Evolutionary conservation across 2,329 filamentous ascomycete genomes (phyloP), one percentile per base, ranked within the genome.

Genomic region (Pseudonectria foliicola): DNA sequence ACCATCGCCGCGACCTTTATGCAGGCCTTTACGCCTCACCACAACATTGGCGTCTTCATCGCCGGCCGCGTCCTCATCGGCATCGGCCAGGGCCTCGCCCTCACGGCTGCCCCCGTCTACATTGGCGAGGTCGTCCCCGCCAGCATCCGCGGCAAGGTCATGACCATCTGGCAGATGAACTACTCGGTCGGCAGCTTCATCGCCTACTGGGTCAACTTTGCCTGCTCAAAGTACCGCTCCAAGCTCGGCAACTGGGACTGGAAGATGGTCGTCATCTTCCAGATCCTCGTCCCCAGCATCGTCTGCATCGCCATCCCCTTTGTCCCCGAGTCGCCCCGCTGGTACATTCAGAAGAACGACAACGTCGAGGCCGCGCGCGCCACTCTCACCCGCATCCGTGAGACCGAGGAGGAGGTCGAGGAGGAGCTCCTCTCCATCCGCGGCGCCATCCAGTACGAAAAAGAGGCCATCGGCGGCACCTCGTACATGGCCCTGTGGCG

Each of bases 201-300:
- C 31, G 54, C 55, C 10, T 60, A 57, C 49, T 60, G 57, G 78
- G 75, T 83, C 52, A 78, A 77, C 54, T 84, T 72, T 46, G 79
- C 71, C 12, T 76, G 75, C 53, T 68, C 68, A 25, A 66, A 75
- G 50, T 62, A 82, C 56, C 62, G 64, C 28, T 47, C 61, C 27
- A 62, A 47, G 27, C 69, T 84, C 5, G 80, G 80, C 26, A 66
- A 85, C 46, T 84, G 80, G 81, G 79, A 84, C 57, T 85, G 80
- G 80, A 75, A 73, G 49, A 73, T 83, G 64, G 77, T 85, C 11
- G 74, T 84, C 43, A 77, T 85, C 42, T 84, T 85, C 66, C 81
- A 85, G 60, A 66, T 83, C 31, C 57, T 85, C n/a, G 69, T 83
- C 15, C 81, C 81, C 2, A 44, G 70, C 33, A 49, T 83, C 39